Evolutionary conservation across 1,284 basidiomycete genomes (phyloP).

Genomic region (Golubevia pallescens): DNA sequence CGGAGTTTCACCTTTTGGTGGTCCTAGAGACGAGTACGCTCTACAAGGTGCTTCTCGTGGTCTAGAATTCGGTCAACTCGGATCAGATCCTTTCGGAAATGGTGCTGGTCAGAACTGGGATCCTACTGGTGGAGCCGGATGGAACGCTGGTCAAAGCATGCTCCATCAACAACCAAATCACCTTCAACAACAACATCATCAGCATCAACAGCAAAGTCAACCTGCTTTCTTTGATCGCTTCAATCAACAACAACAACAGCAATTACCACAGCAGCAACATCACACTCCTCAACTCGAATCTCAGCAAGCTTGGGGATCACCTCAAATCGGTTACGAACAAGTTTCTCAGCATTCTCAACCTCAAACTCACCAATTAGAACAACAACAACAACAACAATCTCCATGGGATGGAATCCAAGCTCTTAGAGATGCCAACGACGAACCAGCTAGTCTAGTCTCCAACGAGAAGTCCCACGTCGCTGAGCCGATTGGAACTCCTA

Average conservation of each 20-base stretch:
- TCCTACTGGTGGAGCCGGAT: neutral
- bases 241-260: slow-evolving; percentile 7
- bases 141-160: neutral
- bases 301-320: neutral
- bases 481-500: slow-evolving; percentile 33
- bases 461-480: neutral
- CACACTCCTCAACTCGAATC: neutral
- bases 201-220: slow-evolving; percentile 2
- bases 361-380: too few species aligned
- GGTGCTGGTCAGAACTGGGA: neutral
- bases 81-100: neutral
- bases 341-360: neutral
- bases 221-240: slow-evolving; percentile 1
- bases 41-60: neutral
- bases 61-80: neutral
- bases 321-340: neutral
- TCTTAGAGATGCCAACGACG: neutral
- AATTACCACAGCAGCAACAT: slow-evolving; percentile 10
- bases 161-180: neutral
- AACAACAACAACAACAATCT: neutral
- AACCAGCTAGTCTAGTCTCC: neutral
- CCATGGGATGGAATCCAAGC: neutral
- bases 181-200: neutral
- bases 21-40: neutral
- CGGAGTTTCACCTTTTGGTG: neutral